Percentiles rank a stretch among this genome's conserved stretches.
Evolutionary conservation across 106 monocot genomes (phyloP).

Genomic region (Platanthera guangdongensis): DNA sequence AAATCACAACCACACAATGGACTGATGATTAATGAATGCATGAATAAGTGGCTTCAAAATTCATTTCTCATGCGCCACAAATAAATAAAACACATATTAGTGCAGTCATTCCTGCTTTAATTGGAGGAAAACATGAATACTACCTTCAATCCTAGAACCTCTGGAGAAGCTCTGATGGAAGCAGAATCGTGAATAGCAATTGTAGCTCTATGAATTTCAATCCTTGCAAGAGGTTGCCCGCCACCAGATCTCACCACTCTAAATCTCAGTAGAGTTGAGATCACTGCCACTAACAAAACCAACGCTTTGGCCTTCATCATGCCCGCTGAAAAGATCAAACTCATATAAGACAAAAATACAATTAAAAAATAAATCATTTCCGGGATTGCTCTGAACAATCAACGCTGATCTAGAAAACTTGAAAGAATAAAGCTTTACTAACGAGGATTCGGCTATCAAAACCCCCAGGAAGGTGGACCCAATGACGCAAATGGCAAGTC

Average conservation of each 20-base stretch:
- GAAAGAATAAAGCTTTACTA: background rate
- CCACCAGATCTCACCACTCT: slow-evolving; percentile 11
- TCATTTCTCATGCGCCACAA: background rate
- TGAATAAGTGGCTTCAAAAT: too few species aligned
- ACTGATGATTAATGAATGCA: too few species aligned
- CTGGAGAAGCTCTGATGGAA: slow-evolving; percentile 47
- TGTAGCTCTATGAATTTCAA: slow-evolving; percentile 45
- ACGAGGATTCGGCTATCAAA: background rate
- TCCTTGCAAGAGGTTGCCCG: slow-evolving; percentile 68
- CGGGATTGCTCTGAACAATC: too few species aligned
- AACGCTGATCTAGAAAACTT: too few species aligned
- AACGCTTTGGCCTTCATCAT: slow-evolving; percentile 7
- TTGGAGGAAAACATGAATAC: background rate
- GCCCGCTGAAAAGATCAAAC: background rate
- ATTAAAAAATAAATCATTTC: too few species aligned
- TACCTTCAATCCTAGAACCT: slow-evolving; percentile 66
- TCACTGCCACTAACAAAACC: background rate
- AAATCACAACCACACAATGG: too few species aligned
- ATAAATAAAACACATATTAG: background rate
- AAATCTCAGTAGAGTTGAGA: slow-evolving; percentile 4
- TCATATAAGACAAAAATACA: background rate
- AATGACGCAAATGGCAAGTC: background rate
- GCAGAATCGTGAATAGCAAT: slow-evolving; percentile 41
- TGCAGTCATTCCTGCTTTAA: background rate
- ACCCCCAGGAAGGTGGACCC: background rate